These are phyloP conservation scores for Xylaria flabelliformis DNA, from an alignment of 495 filamentous ascomycete genomes.

Conservation along the genomic window DNA sequence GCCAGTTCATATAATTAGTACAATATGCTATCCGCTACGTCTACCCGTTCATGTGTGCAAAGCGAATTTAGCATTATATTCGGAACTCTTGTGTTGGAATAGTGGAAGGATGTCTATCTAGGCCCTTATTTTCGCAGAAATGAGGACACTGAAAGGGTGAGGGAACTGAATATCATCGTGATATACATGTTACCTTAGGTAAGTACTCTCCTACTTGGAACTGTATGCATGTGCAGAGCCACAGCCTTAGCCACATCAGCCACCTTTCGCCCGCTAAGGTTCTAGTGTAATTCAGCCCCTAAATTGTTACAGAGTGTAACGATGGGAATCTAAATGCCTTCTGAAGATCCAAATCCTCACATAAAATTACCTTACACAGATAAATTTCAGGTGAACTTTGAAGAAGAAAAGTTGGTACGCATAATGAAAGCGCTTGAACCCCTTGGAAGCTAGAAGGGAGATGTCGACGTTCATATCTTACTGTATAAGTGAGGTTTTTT, in stretches of 20 bases:
- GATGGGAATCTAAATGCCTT: neutral
- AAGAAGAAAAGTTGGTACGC: neutral
- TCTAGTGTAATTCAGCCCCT: neutral
- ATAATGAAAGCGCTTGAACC: neutral
- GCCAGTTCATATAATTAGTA: neutral
- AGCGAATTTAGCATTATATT: neutral
- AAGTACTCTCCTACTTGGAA: no score
- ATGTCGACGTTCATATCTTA: neutral
- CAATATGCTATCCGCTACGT: neutral
- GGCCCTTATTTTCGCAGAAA: neutral
- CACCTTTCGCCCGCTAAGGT: neutral
- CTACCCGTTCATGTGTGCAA: neutral
- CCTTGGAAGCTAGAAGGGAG: neutral
- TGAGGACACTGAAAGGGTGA: neutral
- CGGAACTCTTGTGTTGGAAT: neutral
- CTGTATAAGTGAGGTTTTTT: neutral
- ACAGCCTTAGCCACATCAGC: neutral
- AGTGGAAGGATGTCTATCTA: neutral
- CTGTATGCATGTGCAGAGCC: neutral
- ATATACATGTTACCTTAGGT: no score
- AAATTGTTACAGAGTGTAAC: neutral
- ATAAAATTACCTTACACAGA: neutral
- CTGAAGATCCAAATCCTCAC: neutral
- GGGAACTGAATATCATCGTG: neutral
- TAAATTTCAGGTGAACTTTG: neutral